These are phyloP conservation scores for Penicillium italicum DNA, from an alignment of 2,329 filamentous ascomycete genomes.

Conservation along the genomic window DNA sequence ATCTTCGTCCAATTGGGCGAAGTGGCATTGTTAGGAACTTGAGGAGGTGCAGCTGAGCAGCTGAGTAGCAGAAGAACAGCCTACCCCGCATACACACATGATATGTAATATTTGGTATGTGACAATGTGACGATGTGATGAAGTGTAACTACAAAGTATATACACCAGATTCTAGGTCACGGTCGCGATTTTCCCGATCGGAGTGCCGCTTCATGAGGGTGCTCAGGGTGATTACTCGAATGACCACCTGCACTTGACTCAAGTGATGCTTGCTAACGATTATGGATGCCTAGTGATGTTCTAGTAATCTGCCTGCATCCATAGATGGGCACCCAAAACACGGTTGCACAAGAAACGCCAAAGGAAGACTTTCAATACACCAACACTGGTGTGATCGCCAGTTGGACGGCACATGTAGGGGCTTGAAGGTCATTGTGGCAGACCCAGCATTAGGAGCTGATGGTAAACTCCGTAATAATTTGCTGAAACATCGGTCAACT, in stretches of 20 bases:
- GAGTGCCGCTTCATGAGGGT: too few species aligned
- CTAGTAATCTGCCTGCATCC: too few species aligned
- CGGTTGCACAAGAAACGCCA: too few species aligned
- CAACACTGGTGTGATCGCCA: constrained; percentile 37
- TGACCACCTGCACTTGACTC: too few species aligned
- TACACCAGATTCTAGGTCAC: too few species aligned
- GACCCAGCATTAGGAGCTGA: constrained; percentile 40
- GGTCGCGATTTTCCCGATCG: neutral
- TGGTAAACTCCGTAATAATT: constrained; percentile 24
- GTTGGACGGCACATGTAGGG: constrained; percentile 41
- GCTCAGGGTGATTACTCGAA: too few species aligned
- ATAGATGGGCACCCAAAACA: too few species aligned
- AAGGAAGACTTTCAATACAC: too few species aligned
- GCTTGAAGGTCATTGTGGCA: constrained; percentile 41
- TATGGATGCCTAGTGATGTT: too few species aligned
- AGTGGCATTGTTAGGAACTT: neutral
- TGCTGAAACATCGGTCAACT: constrained; percentile 21
- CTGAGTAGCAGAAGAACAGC: neutral
- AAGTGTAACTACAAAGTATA: too few species aligned
- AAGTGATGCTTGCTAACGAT: too few species aligned
- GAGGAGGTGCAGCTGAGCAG: neutral
- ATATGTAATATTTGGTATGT: neutral
- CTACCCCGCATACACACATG: neutral
- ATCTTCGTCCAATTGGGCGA: neutral
- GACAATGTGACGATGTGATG: neutral